These are phyloP conservation scores for Leccinellum rugosiceps DNA, from an alignment of 768 basidiomycete species.

Conservation along the genomic window DNA sequence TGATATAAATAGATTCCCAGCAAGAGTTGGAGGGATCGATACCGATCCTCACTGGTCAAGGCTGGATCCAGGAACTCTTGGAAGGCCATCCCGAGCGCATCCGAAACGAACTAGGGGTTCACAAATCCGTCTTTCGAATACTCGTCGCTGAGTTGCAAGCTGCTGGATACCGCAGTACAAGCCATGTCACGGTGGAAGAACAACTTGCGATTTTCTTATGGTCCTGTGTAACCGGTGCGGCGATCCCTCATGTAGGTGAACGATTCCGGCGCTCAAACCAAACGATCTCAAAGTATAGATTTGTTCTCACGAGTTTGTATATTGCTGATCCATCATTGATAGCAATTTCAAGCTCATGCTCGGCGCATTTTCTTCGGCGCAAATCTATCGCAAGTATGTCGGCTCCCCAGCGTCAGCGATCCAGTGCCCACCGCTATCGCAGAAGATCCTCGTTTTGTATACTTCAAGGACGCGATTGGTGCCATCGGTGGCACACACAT, in stretches of 20 bases:
- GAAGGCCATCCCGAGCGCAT: neutral
- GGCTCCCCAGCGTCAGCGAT: neutral
- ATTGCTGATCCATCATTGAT: neutral
- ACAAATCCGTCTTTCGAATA: neutral
- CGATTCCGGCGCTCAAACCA: neutral
- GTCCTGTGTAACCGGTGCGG: neutral
- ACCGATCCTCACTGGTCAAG: neutral
- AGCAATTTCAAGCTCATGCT: neutral
- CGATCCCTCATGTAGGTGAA: neutral
- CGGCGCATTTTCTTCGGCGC: neutral
- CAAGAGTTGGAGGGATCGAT: too few species aligned
- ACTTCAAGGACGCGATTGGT: neutral
- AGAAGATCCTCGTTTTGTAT: neutral
- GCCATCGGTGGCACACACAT: neutral
- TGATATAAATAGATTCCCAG: neutral
- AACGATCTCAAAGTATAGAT: neutral
- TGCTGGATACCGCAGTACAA: neutral
- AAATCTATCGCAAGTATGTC: neutral
- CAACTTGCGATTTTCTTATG: neutral
- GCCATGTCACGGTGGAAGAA: neutral
- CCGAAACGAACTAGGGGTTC: neutral
- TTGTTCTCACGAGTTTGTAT: neutral
- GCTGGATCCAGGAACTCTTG: neutral
- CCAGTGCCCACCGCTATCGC: neutral
- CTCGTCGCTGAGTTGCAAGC: neutral